phyloP scores from a whole-genome alignment of 441 rosid species.

The Erodium trifolium region DNA sequence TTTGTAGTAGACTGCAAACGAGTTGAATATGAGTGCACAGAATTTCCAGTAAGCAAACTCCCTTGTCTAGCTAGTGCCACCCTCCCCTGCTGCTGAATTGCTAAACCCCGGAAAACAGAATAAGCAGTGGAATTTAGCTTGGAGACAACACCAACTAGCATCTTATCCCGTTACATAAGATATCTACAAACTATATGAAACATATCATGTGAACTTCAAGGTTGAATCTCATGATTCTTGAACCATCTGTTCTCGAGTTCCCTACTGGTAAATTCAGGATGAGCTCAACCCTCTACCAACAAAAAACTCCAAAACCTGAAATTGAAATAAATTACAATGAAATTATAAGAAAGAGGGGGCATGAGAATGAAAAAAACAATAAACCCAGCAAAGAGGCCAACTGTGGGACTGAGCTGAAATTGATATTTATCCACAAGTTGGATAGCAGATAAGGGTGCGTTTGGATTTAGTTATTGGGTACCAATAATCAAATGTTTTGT shows the following conservation, averaged over 20 bases:
- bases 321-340: neutral
- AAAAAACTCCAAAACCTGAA: conserved; percentile 5
- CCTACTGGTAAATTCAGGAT: neutral
- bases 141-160: conserved; percentile 60
- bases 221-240: conserved; percentile 2
- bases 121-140: conserved; percentile 38
- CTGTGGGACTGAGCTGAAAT: neutral
- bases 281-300: neutral
- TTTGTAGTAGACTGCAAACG: conserved; percentile 20
- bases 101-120: conserved; percentile 40
- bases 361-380: neutral
- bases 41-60: conserved; percentile 9
- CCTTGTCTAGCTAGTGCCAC: conserved; percentile 20
- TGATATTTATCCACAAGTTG: neutral
- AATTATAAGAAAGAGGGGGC: neutral
- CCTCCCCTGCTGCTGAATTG: conserved; percentile 16
- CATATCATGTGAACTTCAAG: neutral
- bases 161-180: conserved; percentile 31
- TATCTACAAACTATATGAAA: neutral
- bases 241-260: conserved; percentile 6
- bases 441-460: neutral
- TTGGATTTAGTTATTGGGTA: neutral
- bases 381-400: too few species aligned
- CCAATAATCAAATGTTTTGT: neutral
- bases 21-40: conserved; percentile 13